Percentiles rank a stretch among this genome's conserved stretches.
These are phyloP conservation scores for Paecilomyces niveus DNA, from an alignment of 2,329 filamentous ascomycete genomes.

Conservation along the genomic window DNA sequence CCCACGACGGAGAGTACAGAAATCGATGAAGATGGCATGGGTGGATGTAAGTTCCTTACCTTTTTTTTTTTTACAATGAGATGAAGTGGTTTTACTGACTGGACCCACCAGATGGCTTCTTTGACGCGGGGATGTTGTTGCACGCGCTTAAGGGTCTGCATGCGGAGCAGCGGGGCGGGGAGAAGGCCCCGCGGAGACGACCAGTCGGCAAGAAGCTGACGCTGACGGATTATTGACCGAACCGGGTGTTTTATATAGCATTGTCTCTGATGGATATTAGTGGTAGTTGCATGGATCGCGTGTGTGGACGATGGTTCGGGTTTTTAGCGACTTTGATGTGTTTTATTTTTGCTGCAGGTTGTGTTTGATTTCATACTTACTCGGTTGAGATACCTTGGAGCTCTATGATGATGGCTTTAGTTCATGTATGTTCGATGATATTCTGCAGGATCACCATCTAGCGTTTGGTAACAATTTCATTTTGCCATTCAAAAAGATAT, in stretches of 20 bases:
- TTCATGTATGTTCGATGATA: background rate
- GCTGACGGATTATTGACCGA: conserved; percentile 38
- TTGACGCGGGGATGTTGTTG: conserved; percentile 90
- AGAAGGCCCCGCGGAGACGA: conserved; percentile 30
- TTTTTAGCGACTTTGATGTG: background rate
- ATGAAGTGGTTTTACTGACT: conserved; percentile 5
- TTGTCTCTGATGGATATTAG: background rate
- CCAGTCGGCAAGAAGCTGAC: conserved; percentile 44
- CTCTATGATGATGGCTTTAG: background rate
- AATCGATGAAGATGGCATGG: conserved; percentile 78
- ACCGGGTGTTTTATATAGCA: background rate
- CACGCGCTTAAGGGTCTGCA: conserved; percentile 67
- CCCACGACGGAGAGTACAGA: conserved; percentile 63
- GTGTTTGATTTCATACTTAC: no score
- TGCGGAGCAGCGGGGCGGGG: conserved; percentile 24
- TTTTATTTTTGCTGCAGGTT: no score
- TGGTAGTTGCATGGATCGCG: background rate
- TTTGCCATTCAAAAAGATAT: background rate
- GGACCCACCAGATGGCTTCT: conserved; percentile 71
- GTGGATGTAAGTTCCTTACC: conserved; percentile 70
- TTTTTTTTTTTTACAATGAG: conserved; percentile 1
- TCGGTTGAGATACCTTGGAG: background rate
- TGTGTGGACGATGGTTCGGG: background rate
- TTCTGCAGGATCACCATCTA: background rate
- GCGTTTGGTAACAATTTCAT: background rate